Evolutionary conservation across 345 rosid species (phyloP), one percentile per base, ranked within the genome.

Genomic region (Sisymbrium altissimum): DNA sequence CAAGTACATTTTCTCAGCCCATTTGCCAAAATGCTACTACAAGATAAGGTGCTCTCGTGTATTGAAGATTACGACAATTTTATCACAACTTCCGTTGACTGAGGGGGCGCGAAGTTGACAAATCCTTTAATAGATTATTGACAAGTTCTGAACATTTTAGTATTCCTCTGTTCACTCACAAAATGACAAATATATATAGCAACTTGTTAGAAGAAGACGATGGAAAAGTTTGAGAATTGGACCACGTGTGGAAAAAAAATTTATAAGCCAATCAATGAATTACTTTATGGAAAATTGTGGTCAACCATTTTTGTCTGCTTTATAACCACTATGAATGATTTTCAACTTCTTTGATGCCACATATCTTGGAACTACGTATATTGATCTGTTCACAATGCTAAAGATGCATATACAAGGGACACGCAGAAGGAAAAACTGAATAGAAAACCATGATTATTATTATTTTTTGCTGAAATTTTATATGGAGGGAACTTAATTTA

Each of bases 141-240:
- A 48, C 30, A 54, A 52, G 27, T 33, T 72, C 44, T 62, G 35
- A 18, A 18, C n/a, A 14, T n/a, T 56, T 33, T 64, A 32, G 69
- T 32, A 46, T 64, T 64, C 41, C 56, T 45, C 11, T 64, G 30
- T 57, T 18, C 46, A 33, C 46, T 4, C n/a, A 35, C 59, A 13
- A 59, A 59, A 57, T 49, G 65, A 56, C 43, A 56, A 23, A 36
- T 17, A 29, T 17, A 29, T 27, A 12, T 19, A 44, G 18, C 72
- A 66, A 74, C 44, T 74, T 66, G 78, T 67, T 30, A 66, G 61
- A 36, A 74, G 63, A 57, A 57, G 72, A 74, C 67, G 67, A 74
- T 17, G 60, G 10, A 74, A 61, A 58, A 38, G 67, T 38, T 74
- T 49, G 41, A 11, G 54, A 39, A 49, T 13, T 39, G 78, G 78